Conservation (phyloP, 2,329 filamentous ascomycete species). For the Colletotrichum brevisporum region DNA sequence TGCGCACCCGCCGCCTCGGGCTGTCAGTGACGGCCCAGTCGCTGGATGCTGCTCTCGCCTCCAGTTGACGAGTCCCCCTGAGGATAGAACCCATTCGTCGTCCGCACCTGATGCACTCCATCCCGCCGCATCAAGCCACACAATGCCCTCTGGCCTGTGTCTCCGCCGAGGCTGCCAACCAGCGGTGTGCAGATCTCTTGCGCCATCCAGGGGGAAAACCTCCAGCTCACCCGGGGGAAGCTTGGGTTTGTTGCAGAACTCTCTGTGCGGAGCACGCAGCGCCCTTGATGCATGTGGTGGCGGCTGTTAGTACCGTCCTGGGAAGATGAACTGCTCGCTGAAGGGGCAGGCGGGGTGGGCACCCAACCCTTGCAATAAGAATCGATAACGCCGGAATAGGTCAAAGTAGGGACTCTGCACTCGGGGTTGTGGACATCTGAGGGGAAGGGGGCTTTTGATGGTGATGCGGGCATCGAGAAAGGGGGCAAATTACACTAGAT, state of each 20-base stretch:
- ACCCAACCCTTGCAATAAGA: background rate
- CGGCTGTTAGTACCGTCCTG: conserved; percentile 28
- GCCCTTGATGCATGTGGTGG: conserved; percentile 31
- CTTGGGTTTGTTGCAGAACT: conserved; percentile 24
- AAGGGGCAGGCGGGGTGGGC: background rate
- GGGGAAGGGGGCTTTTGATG: background rate
- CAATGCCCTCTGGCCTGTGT: background rate
- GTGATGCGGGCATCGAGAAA: conserved; percentile 19
- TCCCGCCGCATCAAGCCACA: conserved; percentile 21
- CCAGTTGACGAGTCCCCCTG: too few relatives aligned
- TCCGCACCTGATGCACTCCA: background rate
- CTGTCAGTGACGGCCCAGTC: too few relatives aligned
- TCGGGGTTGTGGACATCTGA: conserved; percentile 1
- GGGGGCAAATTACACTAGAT: background rate
- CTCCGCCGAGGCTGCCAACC: conserved; percentile 16
- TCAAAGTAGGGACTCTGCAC: conserved; percentile 12
- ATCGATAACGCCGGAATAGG: conserved; percentile 32
- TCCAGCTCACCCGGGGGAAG: conserved; percentile 14
- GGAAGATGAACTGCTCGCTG: conserved; percentile 9
- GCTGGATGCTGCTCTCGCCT: too few relatives aligned
- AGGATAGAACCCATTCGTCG: background rate
- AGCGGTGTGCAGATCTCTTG: conserved; percentile 21
- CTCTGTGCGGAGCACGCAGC: conserved; percentile 17
- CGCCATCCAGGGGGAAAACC: conserved; percentile 29
- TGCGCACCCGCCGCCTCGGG: background rate